Evolutionary conservation across 2,329 filamentous ascomycete genomes (phyloP), one percentile per base, ranked within the genome.

Genomic region (Septoria linicola): DNA sequence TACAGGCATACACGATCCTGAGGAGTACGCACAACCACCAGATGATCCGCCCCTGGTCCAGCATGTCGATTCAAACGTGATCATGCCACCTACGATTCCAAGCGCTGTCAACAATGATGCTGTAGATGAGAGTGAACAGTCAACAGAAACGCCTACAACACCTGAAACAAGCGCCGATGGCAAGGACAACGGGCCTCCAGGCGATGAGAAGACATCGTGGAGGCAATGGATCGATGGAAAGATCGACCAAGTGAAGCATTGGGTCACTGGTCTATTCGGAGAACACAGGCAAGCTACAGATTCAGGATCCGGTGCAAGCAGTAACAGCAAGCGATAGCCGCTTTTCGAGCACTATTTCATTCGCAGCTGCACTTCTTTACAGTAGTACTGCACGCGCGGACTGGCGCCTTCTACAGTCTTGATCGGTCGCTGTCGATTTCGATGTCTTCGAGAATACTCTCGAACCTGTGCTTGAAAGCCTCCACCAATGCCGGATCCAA

Each of bases 1-100:
- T 0, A 66, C 82, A 10, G 86, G 85, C 3, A 66, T 81, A 1
- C 87, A 91, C 55, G 60, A 62, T 13, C 19, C 43, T 3, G 41
- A 51, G 25, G 57, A 44, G 19, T 49, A 53, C 11, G 34, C 35
- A 10, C 52, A 60, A 8, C 40, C 59, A 16, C 56, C 57, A 2
- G 59, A 64, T 16, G 63, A 66, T 40, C 50, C 56, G 8, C 44
- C 51, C 3, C 49, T 41, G 16, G 36, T 46, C 13, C 40, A 43
- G 11, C 41, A 54, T 34, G 39, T 53, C 17, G 42, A 52, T 39
- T n/a, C 36, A 23, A 21, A 23, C n/a, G 44, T 41, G 20, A 49
- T 54, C 8, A 16, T 56, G 14, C 51, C 53, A 17, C n/a, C n/a
- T n/a, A 56, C 54, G 17, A 49, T 49, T 17, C 42, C 48, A 19